Base-by-base conservation (phyloP, 768 basidiomycete genomes). In the Obba rivulosa region DNA sequence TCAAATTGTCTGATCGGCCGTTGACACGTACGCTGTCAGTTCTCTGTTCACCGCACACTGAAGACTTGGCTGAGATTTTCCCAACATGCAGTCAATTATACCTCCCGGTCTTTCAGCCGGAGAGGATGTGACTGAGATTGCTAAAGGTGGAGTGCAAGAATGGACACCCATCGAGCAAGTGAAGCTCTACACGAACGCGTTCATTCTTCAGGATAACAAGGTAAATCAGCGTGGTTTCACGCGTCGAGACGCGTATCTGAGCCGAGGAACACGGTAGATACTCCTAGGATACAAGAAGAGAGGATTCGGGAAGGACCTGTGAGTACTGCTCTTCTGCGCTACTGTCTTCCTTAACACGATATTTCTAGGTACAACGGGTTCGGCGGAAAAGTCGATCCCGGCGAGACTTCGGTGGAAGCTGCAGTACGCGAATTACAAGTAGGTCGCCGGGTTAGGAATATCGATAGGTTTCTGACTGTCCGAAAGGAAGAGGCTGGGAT, bases 401-500 rank as follows among this genome's bases (percentile, higher is more conserved):
- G 77, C 3, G 92, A 95, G 64, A 81, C 83, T 0, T 67, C 80
- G 16, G 55, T 69, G 0, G 67, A 86, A 58, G 91, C 89, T 9
- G 92, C 92, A 3, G 57, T 65, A n/a, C 81, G 92, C n/a, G 92
- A 84, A 60, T 72, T 85, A 24, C 58, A 81, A 70, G 85, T 82
- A 25, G 41, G 21, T 38, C 10, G 17, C 23, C 13, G 16, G 13
- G 8, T 16, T 21, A 11, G 20, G 24, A 36, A 24, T 18, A 13
- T 16, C 37, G n/a, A 34, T 8, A 39, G 23, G 4, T 24, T 31
- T 52, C 13, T 43, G 24, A 8, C 14, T 41, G 18, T 20, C 13
- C 8, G 13, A 18, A 35, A 92, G 91, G 92, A 93, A 72, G 92
- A 93, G 69, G 77, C 88, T 8, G 86, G 89, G 1, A 80, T 93